Percentiles rank a stretch among this genome's conserved stretches.
Conservation (phyloP, 2,329 filamentous ascomycete genomes). For the Trichoderma asperellum region DNA sequence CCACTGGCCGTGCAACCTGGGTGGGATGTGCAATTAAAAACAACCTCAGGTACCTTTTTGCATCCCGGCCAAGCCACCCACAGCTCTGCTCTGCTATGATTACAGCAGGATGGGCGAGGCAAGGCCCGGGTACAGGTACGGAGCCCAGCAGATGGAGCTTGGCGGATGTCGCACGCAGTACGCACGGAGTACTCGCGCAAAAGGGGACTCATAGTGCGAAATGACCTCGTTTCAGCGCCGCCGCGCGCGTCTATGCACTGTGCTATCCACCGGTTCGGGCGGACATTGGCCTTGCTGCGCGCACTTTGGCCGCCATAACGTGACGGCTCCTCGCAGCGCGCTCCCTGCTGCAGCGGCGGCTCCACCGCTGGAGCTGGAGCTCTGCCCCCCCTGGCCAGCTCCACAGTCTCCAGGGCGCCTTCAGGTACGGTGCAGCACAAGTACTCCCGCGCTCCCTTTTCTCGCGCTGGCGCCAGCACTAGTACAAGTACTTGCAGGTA, state of each 20-base stretch:
- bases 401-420: conserved; percentile 23
- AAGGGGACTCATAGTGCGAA: conserved; percentile 17
- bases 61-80: conserved; percentile 23
- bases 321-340: conserved; percentile 21
- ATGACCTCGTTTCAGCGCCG: background rate
- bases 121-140: conserved; percentile 20
- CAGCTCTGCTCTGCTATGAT: background rate
- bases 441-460: conserved; percentile 26
- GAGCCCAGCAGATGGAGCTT: background rate
- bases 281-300: conserved; percentile 16
- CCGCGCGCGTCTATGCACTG: conserved; percentile 8
- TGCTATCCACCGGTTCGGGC: conserved; percentile 22
- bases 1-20: conserved; percentile 23
- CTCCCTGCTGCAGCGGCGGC: conserved; percentile 21
- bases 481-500: conserved; percentile 26
- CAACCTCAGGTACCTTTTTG: conserved; percentile 1
- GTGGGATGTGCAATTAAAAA: conserved; percentile 27
- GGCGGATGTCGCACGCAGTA: background rate
- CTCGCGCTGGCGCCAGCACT: conserved; percentile 6
- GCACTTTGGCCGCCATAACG: conserved; percentile 17
- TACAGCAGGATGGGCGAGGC: background rate
- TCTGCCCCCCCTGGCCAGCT: conserved; percentile 18
- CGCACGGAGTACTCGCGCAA: conserved; percentile 23
- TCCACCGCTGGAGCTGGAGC: conserved; percentile 19
- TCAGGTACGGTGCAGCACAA: conserved; percentile 26